Conservation (phyloP, 2,329 filamentous ascomycete species). For the Penicillium concentricum region DNA sequence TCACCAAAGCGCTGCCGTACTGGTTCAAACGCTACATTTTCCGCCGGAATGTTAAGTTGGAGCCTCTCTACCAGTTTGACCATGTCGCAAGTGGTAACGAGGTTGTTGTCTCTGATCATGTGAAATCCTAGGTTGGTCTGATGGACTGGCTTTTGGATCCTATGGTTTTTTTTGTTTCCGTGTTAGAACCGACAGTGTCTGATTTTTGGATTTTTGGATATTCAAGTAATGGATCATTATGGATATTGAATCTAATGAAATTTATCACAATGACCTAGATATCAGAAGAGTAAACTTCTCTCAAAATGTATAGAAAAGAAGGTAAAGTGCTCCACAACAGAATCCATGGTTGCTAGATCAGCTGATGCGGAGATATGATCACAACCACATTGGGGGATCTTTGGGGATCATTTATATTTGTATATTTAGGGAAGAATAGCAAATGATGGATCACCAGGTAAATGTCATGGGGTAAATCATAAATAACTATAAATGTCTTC, state of each 20-base stretch:
- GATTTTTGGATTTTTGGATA: neutral
- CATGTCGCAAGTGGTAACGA: neutral
- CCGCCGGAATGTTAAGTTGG: constrained; percentile 47
- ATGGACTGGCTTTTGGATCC: neutral
- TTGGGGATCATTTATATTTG: too few relatives aligned
- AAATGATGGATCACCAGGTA: neutral
- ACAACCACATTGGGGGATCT: neutral
- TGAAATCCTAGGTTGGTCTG: constrained; percentile 1
- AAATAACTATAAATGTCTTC: constrained; percentile 3
- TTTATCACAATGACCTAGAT: neutral
- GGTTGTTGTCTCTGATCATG: constrained; percentile 1
- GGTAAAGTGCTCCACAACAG: constrained; percentile 9
- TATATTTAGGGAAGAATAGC: too few relatives aligned
- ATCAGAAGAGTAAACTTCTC: too few relatives aligned
- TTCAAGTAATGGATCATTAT: neutral
- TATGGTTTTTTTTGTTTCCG: neutral
- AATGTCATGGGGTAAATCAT: neutral
- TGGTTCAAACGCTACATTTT: constrained; percentile 61
- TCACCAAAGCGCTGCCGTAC: constrained; percentile 58
- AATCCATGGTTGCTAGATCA: constrained; percentile 22
- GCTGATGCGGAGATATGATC: constrained; percentile 16
- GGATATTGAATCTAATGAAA: neutral
- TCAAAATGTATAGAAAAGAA: neutral
- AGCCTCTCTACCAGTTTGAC: constrained; percentile 55
- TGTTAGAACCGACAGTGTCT: neutral